A percentile compares a stretch with the other conserved stretches of the same genome.
Conservation (phyloP, 2,329 filamentous ascomycete species). For the Botrytis deweyae region DNA sequence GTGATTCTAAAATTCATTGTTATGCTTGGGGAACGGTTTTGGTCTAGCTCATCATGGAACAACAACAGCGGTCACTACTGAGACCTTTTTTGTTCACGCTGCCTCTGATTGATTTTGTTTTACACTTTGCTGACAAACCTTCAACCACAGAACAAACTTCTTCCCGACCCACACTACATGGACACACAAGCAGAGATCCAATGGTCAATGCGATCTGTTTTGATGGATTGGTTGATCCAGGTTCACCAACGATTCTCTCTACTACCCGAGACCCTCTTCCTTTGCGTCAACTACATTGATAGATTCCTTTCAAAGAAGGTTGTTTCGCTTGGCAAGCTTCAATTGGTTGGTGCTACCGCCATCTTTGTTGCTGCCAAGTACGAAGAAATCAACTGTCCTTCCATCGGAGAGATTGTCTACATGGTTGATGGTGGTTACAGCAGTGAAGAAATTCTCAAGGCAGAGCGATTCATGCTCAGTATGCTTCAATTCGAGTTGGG, state of each 20-base stretch:
- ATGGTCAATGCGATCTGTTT: conserved; percentile 96
- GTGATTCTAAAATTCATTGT: conserved; percentile 11
- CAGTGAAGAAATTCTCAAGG: conserved; percentile 90
- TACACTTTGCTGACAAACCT: conserved; percentile 23
- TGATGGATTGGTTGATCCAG: conserved; percentile 98
- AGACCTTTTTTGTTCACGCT: conserved; percentile 14
- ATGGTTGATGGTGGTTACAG: conserved; percentile 96
- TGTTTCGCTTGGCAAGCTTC: conserved; percentile 90
- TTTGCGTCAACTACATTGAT: conserved; percentile 95
- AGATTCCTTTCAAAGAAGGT: conserved; percentile 94
- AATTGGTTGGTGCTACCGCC: conserved; percentile 93
- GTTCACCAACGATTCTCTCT: conserved; percentile 90
- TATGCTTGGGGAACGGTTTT: background rate
- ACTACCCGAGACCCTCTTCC: conserved; percentile 90
- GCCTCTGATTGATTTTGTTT: background rate
- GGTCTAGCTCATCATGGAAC: background rate
- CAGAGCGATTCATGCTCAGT: conserved; percentile 95
- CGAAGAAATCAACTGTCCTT: conserved; percentile 97
- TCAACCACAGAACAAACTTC: conserved; percentile 63
- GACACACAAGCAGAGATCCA: conserved; percentile 95
- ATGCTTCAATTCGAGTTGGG: conserved; percentile 95
- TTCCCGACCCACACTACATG: conserved; percentile 94
- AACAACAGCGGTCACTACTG: background rate
- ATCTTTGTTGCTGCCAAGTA: conserved; percentile 97
- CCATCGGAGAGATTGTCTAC: conserved; percentile 91